Evolutionary conservation across 768 basidiomycete species (phyloP), one percentile per base, ranked within the genome.

Genomic region (Leccinum sublutescens): DNA sequence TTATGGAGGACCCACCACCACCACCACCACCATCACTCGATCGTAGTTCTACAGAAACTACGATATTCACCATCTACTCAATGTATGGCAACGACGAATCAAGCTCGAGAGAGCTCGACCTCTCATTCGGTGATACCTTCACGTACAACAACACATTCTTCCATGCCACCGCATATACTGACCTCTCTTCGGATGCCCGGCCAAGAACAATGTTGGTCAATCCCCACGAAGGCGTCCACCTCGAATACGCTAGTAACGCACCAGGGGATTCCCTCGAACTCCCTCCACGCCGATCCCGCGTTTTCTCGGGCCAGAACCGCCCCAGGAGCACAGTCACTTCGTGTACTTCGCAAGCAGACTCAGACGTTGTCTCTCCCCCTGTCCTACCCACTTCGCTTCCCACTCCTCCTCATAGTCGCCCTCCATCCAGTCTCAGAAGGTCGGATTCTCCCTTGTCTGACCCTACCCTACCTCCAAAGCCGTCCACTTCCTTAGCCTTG

Each of bases 21-120:
- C 63, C 71, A 31, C 64, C 73, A 11, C 50, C 74, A n/a, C 63
- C 71, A 31, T 64, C 73, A 11, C 19, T 58, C 64, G 80, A 79
- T 19, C 82, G 85, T 58, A 77, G 76, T 57, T 86, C 87, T 0
- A 84, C 88, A 12, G 89, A 90, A 66, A 84, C 87, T 52, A 84
- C 89, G 12, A 89, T 93, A 68, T 85, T 88, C 69, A 86, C 88
- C 55, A 93, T 93, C 57, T 93, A 91, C 71, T 91, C 88, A 52
- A 92, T 92, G 91, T 93, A 93, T 71, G 84, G 84, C 55, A 86
- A 87, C 70, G 83, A 85, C 58, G 68, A 70, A 56, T 61, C 70
- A 64, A 73, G 66, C 34, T 67, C 75, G 48, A 77, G 77, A 56
- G 78, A 78, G 49, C 72, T 73, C 23, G 72, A 75, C 66, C 52